A percentile compares a stretch with the other conserved stretches of the same genome.
Evolutionary conservation across 2,329 filamentous ascomycete genomes (phyloP).

Genomic region (Blastomyces gilchristii): DNA sequence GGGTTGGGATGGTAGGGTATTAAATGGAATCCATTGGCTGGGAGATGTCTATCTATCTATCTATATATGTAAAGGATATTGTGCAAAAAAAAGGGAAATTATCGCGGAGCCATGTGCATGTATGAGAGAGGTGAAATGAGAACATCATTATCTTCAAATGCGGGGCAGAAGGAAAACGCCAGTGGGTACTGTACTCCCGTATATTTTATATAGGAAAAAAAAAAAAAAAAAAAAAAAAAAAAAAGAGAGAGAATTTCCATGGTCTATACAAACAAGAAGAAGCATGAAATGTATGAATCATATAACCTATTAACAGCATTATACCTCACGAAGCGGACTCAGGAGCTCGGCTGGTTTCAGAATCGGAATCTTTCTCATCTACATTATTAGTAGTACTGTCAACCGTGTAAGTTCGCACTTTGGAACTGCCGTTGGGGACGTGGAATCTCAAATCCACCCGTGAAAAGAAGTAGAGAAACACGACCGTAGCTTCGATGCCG

Average conservation of each 20-base stretch:
- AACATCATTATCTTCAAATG: neutral
- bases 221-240: too few species aligned
- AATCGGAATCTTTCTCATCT: neutral
- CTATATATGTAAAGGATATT: neutral
- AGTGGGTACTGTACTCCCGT: neutral
- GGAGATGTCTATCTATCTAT: neutral
- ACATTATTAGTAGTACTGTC: neutral
- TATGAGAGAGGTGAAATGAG: neutral
- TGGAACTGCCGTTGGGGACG: constrained; percentile 55
- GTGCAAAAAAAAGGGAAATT: neutral
- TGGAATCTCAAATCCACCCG: constrained; percentile 68
- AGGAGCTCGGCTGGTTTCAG: neutral
- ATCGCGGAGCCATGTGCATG: neutral
- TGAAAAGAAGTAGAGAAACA: constrained; percentile 54
- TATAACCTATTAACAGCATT: neutral
- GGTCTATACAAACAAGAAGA: neutral
- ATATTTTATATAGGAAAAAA: too few species aligned
- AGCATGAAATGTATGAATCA: neutral
- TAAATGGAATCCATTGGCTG: neutral
- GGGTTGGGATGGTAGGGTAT: neutral
- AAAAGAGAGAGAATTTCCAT: too few species aligned
- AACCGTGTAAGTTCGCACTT: constrained; percentile 10
- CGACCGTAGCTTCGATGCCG: constrained; percentile 58
- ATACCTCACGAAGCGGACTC: neutral
- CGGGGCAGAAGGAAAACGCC: neutral